Evolutionary conservation across 805 yeast species (phyloP).

Genomic region (Metschnikowia cerradonensis): DNA sequence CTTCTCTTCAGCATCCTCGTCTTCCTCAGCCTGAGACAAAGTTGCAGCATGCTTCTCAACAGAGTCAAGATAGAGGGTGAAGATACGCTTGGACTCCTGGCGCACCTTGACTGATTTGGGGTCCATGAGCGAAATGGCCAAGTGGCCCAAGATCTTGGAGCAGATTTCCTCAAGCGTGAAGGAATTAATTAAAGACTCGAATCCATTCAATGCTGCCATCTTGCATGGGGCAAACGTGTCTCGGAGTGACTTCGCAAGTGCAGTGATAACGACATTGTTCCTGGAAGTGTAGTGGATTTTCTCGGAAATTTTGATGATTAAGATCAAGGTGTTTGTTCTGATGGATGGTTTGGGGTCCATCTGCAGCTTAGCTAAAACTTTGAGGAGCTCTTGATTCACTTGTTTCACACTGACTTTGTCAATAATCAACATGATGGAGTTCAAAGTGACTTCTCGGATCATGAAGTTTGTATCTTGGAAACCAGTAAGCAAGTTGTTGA

Average conservation of each 20-base stretch:
- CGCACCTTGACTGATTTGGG: conserved; percentile 61
- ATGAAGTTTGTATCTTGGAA: conserved; percentile 78
- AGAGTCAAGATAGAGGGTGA: conserved; percentile 49
- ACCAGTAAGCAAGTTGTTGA: conserved; percentile 69
- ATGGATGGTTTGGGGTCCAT: conserved; percentile 72
- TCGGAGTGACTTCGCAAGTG: conserved; percentile 75
- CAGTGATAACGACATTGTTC: conserved; percentile 78
- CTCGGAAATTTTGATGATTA: conserved; percentile 62
- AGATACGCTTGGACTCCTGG: conserved; percentile 62
- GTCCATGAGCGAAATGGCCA: conserved; percentile 82
- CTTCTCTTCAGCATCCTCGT: conserved; percentile 36
- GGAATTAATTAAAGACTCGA: conserved; percentile 57
- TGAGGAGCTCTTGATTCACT: conserved; percentile 77
- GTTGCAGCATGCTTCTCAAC: conserved; percentile 37
- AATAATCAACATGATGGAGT: conserved; percentile 57
- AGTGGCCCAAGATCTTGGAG: conserved; percentile 73
- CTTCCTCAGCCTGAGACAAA: conserved; percentile 32
- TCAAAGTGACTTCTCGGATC: conserved; percentile 77
- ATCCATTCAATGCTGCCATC: conserved; percentile 70
- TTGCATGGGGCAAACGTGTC: conserved; percentile 77
- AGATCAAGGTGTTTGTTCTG: conserved; percentile 69
- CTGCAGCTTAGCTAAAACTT: conserved; percentile 78
- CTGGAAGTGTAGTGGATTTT: conserved; percentile 53
- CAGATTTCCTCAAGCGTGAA: conserved; percentile 76
- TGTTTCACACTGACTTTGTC: conserved; percentile 71